Evolutionary conservation across 805 yeast species (phyloP).

Genomic region (Brettanomyces sp.): DNA sequence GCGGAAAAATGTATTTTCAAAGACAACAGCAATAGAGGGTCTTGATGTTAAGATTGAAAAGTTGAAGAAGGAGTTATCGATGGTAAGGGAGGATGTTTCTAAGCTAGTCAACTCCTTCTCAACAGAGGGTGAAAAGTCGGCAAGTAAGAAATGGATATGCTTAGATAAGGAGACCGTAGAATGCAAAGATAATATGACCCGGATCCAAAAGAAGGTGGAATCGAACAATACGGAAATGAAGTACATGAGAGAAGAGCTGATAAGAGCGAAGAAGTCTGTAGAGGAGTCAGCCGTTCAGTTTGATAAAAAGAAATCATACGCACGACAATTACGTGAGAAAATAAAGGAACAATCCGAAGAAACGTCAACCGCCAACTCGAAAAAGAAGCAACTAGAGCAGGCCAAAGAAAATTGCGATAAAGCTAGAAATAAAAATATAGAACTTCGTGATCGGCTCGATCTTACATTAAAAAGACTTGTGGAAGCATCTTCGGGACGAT

Average conservation of each 20-base stretch:
- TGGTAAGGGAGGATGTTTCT: slow-evolving; percentile 9
- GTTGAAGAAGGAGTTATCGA: slow-evolving; percentile 8
- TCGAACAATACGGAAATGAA: slow-evolving; percentile 48
- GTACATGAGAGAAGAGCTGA: slow-evolving; percentile 54
- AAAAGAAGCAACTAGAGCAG: background rate
- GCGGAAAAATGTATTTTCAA: slow-evolving; percentile 20
- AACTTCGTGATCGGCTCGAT: slow-evolving; percentile 8
- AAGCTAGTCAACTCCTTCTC: background rate
- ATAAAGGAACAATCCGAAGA: slow-evolving; percentile 8
- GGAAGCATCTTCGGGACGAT: slow-evolving; percentile 12
- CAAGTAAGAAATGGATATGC: slow-evolving; percentile 17
- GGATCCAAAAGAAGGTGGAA: slow-evolving; percentile 32
- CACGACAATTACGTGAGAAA: slow-evolving; percentile 5
- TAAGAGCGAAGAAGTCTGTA: slow-evolving; percentile 41
- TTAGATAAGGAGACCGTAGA: slow-evolving; percentile 36
- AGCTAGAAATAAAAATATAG: slow-evolving; percentile 6
- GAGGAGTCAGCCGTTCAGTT: slow-evolving; percentile 32
- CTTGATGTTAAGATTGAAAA: slow-evolving; percentile 16
- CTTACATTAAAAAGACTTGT: slow-evolving; percentile 11
- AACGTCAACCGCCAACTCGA: background rate
- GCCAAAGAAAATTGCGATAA: background rate
- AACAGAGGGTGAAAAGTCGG: slow-evolving; percentile 6
- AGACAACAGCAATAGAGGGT: slow-evolving; percentile 22
- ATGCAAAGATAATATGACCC: slow-evolving; percentile 36
- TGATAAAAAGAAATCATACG: slow-evolving; percentile 5